Evolutionary conservation across 2,329 filamentous ascomycete species (phyloP).

Genomic region (Cercospora zeina): DNA sequence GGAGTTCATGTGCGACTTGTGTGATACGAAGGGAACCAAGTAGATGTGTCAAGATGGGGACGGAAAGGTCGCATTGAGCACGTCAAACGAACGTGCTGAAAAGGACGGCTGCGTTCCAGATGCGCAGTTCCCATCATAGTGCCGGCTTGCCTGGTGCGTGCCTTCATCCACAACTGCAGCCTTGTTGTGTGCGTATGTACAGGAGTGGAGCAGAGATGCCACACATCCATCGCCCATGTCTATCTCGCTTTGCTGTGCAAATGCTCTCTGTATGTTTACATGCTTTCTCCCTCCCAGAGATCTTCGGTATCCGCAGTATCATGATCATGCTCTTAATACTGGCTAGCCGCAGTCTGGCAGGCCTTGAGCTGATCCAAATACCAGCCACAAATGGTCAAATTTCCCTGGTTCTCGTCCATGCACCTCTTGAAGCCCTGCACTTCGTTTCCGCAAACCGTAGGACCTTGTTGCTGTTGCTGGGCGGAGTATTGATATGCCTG

Average conservation of each 20-base stretch:
- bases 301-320: not conserved
- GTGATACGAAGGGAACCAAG: constrained; percentile 24
- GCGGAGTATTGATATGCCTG: constrained; percentile 23
- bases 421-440: constrained; percentile 87
- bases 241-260: not conserved
- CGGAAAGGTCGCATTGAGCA: no score
- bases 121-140: no score
- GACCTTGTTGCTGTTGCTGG: constrained; percentile 34
- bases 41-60: not conserved
- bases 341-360: constrained; percentile 51
- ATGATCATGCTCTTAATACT: constrained; percentile 44
- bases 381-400: constrained; percentile 96
- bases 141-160: no score
- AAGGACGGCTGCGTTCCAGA: no score
- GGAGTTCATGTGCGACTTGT: constrained; percentile 41
- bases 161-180: no score
- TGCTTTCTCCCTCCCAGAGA: not conserved
- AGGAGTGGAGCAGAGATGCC: not conserved
- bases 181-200: not conserved
- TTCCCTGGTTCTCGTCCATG: constrained; percentile 92
- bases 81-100: no score
- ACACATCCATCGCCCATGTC: not conserved
- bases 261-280: not conserved
- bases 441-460: constrained; percentile 67
- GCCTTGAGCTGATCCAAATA: constrained; percentile 84